phyloP scores from a whole-genome alignment of 2,329 filamentous ascomycete species.

The Microcyclospora pomicola region DNA sequence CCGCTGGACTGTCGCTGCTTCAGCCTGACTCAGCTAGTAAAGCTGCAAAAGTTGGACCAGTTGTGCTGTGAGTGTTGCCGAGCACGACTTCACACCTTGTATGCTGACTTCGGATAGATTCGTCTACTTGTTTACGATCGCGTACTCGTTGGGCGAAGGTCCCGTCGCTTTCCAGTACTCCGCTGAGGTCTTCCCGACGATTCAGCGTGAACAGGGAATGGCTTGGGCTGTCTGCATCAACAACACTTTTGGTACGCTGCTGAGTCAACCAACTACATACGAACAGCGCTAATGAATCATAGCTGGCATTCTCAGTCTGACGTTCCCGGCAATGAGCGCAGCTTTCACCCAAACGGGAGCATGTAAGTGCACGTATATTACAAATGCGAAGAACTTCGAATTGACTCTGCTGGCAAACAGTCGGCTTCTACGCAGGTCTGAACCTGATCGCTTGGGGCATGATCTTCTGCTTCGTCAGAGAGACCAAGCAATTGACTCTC shows the following conservation, averaged over 20 bases:
- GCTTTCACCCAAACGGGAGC: conserved; percentile 41
- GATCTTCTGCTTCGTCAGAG: conserved; percentile 34
- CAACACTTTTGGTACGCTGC: conserved; percentile 28
- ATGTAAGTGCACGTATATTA: conserved; percentile 36
- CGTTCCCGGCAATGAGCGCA: conserved; percentile 35
- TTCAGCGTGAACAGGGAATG: conserved; percentile 29
- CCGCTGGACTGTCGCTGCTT: conserved; percentile 31
- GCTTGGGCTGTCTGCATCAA: conserved; percentile 47
- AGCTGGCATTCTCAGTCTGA: conserved; percentile 23
- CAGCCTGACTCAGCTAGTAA: conserved; percentile 12
- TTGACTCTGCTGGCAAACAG: conserved; percentile 31
- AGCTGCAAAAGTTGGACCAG: conserved; percentile 24
- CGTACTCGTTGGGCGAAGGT: conserved; percentile 34
- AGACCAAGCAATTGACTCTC: conserved; percentile 35
- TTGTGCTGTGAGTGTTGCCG: conserved; percentile 16
- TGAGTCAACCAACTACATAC: no score
- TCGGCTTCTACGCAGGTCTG: conserved; percentile 44
- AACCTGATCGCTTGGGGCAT: conserved; percentile 42
- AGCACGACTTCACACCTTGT: background rate
- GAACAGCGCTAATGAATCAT: conserved; percentile 22
- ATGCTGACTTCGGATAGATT: conserved; percentile 8
- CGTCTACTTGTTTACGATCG: conserved; percentile 39
- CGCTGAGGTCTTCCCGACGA: conserved; percentile 34
- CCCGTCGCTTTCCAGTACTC: conserved; percentile 30
- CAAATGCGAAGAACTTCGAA: background rate